Base-by-base conservation (phyloP, 176 grass and related monocot species). In the Calamus simplicifolius region DNA sequence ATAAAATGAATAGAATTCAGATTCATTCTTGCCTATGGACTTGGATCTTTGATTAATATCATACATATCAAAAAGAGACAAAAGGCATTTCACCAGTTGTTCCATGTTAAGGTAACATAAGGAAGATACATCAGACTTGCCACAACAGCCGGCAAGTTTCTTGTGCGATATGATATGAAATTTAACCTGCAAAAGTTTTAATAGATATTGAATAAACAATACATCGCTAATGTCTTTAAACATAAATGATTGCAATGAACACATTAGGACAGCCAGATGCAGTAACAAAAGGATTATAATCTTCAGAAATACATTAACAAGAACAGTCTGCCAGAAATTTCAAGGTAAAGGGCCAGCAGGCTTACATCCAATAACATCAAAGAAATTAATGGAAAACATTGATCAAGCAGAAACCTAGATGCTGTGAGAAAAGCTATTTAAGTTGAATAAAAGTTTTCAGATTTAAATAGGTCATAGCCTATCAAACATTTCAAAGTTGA, bases 141-240 rank as follows among this genome's bases (percentile, higher is more conserved):
- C 38, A 21, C 25, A 71, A 59, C 61, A 80, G 51, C 4, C 70
- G 29, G 75, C 75, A 72, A 97, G 84, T 64, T 77, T 91, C 72
- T 70, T 75, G 87, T 88, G 87, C 27, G 87, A 91, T 58, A 65
- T 51, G 59, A 91, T 91, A 61, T 97, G 92, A 80, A 97, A 91
- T 66, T 82, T 78, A 54, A 97, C 79, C 92, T 97, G 75, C 57
- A 71, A 50, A 81, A 43, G 63, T 68, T 51, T 26, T 15, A 2
- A 25, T 27, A 77, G 21, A 54, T 57, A 35, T 62, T 54, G 3
- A 43, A 51, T 18, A 16, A 65, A 27, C 23, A 26, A 49, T 17
- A 29, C 1, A 29, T 29, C 43, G 17, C 19, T 51, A 3, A 5
- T 52, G 27, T 65, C 2, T n/a, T 27, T 10, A 51, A 50, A n/a